These are phyloP conservation scores for Penicillium cinerascens DNA, from an alignment of 495 filamentous ascomycete genomes.

Conservation along the genomic window DNA sequence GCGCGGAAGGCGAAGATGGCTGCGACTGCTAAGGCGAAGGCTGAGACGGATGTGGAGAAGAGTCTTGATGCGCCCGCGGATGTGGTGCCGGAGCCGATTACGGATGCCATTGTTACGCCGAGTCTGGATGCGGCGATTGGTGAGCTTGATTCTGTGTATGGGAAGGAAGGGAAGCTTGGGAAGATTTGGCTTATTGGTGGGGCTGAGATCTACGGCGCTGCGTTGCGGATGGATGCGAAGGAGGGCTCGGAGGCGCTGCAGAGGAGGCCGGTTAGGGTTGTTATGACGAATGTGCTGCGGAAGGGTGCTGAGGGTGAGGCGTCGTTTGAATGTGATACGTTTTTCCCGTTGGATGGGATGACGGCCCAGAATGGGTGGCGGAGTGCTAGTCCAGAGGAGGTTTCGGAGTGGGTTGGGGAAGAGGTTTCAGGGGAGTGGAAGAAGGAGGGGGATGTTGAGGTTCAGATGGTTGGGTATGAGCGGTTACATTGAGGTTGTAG, in stretches of 20 bases:
- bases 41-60: neutral
- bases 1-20: conserved; percentile 22
- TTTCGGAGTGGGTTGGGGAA: conserved; percentile 46
- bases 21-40: conserved; percentile 11
- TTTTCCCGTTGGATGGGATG: conserved; percentile 62
- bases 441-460: conserved; percentile 38
- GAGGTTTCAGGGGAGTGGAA: conserved; percentile 38
- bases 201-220: conserved; percentile 72
- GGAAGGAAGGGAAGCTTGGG: conserved; percentile 22
- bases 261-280: conserved; percentile 32
- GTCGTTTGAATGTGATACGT: conserved; percentile 83
- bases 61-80: neutral
- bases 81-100: conserved; percentile 15
- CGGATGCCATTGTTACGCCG: conserved; percentile 34
- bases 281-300: conserved; percentile 45
- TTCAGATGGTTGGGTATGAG: conserved; percentile 48
- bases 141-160: conserved; percentile 26
- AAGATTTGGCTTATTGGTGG: conserved; percentile 87
- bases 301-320: conserved; percentile 46
- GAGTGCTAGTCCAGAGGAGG: conserved; percentile 33
- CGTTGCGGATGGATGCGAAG: conserved; percentile 44
- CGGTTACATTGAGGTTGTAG: conserved; percentile 15
- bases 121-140: conserved; percentile 58
- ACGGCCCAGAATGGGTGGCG: conserved; percentile 32
- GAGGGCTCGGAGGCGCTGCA: no score